Evolutionary conservation across 805 yeast species (phyloP), one percentile per base, ranked within the genome.

Genomic region (Candida loeiensis): DNA sequence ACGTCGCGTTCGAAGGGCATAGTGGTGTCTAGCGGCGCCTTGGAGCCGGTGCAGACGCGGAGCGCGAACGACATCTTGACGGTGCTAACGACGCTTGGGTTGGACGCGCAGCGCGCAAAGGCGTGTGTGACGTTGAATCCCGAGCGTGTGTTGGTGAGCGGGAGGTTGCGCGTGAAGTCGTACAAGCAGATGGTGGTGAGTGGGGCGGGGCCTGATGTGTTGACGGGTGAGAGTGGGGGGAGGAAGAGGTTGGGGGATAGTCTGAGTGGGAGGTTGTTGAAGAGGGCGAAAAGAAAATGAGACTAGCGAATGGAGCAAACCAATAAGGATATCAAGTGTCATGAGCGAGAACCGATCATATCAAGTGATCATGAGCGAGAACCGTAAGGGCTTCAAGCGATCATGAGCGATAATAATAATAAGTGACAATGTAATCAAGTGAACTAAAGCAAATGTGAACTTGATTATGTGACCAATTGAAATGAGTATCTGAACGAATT

Each of bases 1-100:
- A 87, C 95, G 9, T 76, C 95, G 0, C 71, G 99, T 48, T 74
- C 79, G 13, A 74, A 88, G 31, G 97, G 97, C 0, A 55, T 93
- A 13, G 71, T 93, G 2, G 69, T 88, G 4, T 77, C 91, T 9
- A 79, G 91, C 52, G 97, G 96, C 2, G 86, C 93, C 0, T 43
- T 51, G 2, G 56, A 63, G 20, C 70, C 83, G 1, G 56, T 78
- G 22, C 79, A 78, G 31, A 63, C 79, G n/a, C 68, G 98, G 46
- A 76, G 80, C 21, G 76, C 79, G 27, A 67, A 74, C 33, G 96
- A 93, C 53, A 73, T 87, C 5, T 68, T 77, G 11, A 84, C 80
- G 43, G 62, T 93, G 35, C 63, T 85, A 24, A 68, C 74, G 27
- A 63, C 85, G 7, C 65, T 91, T 49, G 97, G 96, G 0, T 71